phyloP scores from a whole-genome alignment of 495 filamentous ascomycete species.

The Penicillium manginii region DNA sequence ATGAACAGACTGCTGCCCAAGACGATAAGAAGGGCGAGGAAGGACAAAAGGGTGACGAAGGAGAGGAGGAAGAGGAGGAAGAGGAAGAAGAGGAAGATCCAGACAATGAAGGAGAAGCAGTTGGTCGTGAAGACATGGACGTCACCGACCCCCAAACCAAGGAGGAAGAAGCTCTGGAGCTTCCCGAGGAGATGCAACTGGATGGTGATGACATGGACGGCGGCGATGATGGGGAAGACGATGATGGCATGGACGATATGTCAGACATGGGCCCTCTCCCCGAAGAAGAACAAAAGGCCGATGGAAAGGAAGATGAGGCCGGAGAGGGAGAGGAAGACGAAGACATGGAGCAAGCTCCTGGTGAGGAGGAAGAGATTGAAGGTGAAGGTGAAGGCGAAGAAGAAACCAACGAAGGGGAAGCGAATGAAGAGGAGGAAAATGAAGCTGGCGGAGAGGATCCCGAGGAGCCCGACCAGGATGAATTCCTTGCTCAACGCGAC shows the following conservation, averaged over 20 bases:
- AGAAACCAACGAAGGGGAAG: constrained; percentile 43
- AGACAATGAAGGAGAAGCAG: constrained; percentile 64
- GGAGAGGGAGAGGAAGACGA: constrained; percentile 44
- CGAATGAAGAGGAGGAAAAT: constrained; percentile 61
- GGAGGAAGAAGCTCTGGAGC: constrained; percentile 67
- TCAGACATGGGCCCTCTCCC: constrained; percentile 66
- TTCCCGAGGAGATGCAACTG: constrained; percentile 72
- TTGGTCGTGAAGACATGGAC: constrained; percentile 62
- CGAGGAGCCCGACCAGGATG: constrained; percentile 47
- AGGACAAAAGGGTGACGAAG: constrained; percentile 44
- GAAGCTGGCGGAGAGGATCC: constrained; percentile 55
- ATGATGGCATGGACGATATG: constrained; percentile 75
- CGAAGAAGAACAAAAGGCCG: constrained; percentile 41
- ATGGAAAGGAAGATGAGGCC: constrained; percentile 39
- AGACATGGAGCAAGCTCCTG: constrained; percentile 25
- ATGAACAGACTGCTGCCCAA: constrained; percentile 65
- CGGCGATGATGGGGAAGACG: constrained; percentile 65
- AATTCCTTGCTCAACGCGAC: constrained; percentile 45
- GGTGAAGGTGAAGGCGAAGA: constrained; percentile 39
- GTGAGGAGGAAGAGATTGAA: constrained; percentile 44
- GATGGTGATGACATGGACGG: constrained; percentile 66
- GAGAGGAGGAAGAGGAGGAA: constrained; percentile 53
- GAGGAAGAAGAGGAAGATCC: constrained; percentile 61
- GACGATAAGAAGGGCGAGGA: constrained; percentile 57
- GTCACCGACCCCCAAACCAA: constrained; percentile 72